Percentiles rank a stretch among this genome's conserved stretches.
These are phyloP conservation scores for Mariannaea elegans DNA, from an alignment of 2,329 filamentous ascomycete genomes.

Conservation along the genomic window DNA sequence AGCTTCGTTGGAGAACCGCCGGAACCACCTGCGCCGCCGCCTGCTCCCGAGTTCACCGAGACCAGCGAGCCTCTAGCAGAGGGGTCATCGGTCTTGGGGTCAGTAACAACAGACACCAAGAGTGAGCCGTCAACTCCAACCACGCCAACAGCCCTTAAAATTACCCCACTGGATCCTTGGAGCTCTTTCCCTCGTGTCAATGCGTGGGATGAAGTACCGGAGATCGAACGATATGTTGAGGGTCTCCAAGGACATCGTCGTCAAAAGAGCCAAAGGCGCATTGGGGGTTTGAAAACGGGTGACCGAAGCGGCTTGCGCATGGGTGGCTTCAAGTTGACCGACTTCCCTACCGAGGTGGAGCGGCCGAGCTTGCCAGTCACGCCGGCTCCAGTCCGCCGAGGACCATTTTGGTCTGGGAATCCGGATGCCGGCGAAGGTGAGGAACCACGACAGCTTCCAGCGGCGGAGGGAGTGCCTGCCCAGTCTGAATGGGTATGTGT, in stretches of 20 bases:
- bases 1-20: constrained; percentile 59
- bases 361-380: constrained; percentile 91
- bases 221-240: constrained; percentile 89
- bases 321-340: constrained; percentile 74
- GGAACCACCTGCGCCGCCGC: constrained; percentile 20
- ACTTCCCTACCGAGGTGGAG: constrained; percentile 85
- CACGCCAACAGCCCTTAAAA: constrained; percentile 55
- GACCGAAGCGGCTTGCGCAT: constrained; percentile 20
- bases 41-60: constrained; percentile 32
- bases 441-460: constrained; percentile 69
- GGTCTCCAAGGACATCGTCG: constrained; percentile 71
- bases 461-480: constrained; percentile 82
- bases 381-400: constrained; percentile 78
- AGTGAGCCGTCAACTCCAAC: constrained; percentile 58
- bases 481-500: constrained; percentile 96
- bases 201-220: constrained; percentile 91
- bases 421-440: constrained; percentile 56
- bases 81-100: constrained; percentile 49
- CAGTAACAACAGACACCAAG: constrained; percentile 38
- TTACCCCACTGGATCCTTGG: constrained; percentile 70
- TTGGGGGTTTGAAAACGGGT: constrained; percentile 23
- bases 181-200: constrained; percentile 79
- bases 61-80: constrained; percentile 20
- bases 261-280: constrained; percentile 42
- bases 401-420: constrained; percentile 70